Conservation (phyloP, 768 basidiomycete species). For the Tulasnella sp. region DNA sequence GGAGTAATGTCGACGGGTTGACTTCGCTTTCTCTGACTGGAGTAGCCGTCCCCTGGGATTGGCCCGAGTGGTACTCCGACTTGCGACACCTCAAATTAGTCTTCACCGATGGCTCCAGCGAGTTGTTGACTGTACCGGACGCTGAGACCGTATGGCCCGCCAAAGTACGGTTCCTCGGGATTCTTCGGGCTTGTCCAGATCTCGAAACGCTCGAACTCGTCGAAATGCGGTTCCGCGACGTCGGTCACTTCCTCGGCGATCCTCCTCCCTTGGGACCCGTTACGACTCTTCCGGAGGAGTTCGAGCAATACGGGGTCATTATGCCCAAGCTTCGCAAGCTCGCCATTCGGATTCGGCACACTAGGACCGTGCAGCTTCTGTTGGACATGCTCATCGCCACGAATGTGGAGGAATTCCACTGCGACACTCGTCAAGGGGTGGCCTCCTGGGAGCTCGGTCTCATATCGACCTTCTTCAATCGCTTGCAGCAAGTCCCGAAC, state of each 20-base stretch:
- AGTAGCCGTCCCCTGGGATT: not conserved
- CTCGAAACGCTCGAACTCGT: not conserved
- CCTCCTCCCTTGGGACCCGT: not conserved
- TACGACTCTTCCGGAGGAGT: not conserved
- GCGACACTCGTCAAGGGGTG: not conserved
- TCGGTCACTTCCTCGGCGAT: not conserved
- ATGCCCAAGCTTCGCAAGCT: not conserved
- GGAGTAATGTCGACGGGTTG: not conserved
- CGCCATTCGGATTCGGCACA: not conserved
- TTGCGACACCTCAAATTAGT: not conserved
- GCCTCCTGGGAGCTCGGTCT: not conserved
- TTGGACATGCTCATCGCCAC: not conserved
- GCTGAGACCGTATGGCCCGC: not conserved
- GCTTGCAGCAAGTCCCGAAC: not conserved
- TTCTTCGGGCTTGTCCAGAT: not conserved
- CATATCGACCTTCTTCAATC: not conserved
- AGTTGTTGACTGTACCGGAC: not conserved
- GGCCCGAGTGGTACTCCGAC: not conserved
- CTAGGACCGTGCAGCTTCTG: not conserved
- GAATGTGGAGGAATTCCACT: not conserved
- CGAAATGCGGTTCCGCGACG: not conserved
- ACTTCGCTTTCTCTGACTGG: not conserved
- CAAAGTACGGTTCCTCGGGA: not conserved
- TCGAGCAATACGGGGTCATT: not conserved
- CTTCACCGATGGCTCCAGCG: not conserved